These are phyloP conservation scores for Globisporangium splendens DNA, from an alignment of 352 stramenopile genomes.

Conservation along the genomic window DNA sequence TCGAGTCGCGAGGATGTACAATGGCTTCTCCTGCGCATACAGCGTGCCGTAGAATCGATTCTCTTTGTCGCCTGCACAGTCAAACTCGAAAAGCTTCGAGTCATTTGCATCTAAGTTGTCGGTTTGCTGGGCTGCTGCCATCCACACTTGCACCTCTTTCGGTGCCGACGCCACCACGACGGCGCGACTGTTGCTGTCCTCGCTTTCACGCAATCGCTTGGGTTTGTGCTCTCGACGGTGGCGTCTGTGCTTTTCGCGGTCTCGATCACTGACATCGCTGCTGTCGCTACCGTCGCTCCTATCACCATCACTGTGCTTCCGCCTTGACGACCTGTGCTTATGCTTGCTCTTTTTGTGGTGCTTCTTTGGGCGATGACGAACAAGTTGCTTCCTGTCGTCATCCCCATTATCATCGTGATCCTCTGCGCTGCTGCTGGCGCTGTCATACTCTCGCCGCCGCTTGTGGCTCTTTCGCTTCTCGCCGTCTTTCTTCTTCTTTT, in stretches of 20 bases:
- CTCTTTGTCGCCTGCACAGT: constrained; percentile 57
- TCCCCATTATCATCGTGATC: background rate
- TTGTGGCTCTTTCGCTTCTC: background rate
- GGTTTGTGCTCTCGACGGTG: background rate
- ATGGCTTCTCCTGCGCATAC: constrained; percentile 57
- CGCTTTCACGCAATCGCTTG: constrained; percentile 1
- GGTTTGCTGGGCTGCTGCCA: background rate
- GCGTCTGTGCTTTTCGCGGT: background rate
- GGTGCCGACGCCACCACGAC: constrained; percentile 2
- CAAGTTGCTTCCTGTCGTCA: background rate
- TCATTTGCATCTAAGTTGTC: constrained; percentile 9
- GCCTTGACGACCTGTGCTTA: background rate
- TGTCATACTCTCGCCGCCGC: background rate
- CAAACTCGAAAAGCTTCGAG: constrained; percentile 56
- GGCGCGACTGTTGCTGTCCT: background rate
- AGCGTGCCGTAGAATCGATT: constrained; percentile 69
- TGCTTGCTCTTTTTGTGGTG: background rate
- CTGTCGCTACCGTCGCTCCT: constrained; percentile 2
- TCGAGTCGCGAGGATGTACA: constrained; percentile 57
- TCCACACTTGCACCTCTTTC: constrained; percentile 11
- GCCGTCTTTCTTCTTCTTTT: background rate
- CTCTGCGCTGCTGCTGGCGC: background rate
- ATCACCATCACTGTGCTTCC: background rate
- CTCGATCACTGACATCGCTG: constrained; percentile 5
- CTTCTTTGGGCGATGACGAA: background rate